Base-by-base conservation (phyloP, 805 yeast species). In the Candida dajiaensis region DNA sequence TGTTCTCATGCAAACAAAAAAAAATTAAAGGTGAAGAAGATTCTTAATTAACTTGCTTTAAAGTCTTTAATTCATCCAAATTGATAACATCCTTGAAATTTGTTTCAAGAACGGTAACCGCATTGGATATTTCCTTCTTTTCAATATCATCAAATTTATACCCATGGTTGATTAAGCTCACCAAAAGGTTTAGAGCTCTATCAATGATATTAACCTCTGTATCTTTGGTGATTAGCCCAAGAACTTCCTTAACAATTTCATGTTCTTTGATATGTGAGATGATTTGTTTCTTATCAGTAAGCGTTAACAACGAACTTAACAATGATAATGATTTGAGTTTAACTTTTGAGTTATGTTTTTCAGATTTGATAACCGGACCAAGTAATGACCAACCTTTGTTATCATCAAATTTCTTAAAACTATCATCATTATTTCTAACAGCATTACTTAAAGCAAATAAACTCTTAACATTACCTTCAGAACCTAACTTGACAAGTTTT, bases 381-480 rank as follows among this genome's bases (percentile, higher is more conserved):
- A 83, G 58, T 15, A 76, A 55, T 5, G 69, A 67, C 84, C 95
- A 84, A 9, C 97, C 97, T 16, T 76, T 62, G 5, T 63, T 53
- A 26, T 69, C 62, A 37, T 70, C 76, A 56, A 94, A 92, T 50
- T 69, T 61, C 5, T 68, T 65, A 48, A 79, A 80, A 3, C 81
- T 83, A 0, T 66, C 67, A 23, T 68, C 65, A 58, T 80, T 82
- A 66, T 92, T 90, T 59, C 95, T 78, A 7, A 89, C 65, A 13
- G 82, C 70, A 36, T 83, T 80, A 0, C 95, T 77, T 16, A 92
- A 65, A 0, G 97, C 96, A 61, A 85, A 87, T 23, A 89, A 60
- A 0, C 88, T 81, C 62, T 90, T 90, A 29, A 76, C 63, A 44
- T 75, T 70, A 23, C 80, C 61, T 20, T 50, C 33, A 26, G 59